Evolutionary conservation across 2,329 filamentous ascomycete species (phyloP).

Genomic region (Fusarium sp.): DNA sequence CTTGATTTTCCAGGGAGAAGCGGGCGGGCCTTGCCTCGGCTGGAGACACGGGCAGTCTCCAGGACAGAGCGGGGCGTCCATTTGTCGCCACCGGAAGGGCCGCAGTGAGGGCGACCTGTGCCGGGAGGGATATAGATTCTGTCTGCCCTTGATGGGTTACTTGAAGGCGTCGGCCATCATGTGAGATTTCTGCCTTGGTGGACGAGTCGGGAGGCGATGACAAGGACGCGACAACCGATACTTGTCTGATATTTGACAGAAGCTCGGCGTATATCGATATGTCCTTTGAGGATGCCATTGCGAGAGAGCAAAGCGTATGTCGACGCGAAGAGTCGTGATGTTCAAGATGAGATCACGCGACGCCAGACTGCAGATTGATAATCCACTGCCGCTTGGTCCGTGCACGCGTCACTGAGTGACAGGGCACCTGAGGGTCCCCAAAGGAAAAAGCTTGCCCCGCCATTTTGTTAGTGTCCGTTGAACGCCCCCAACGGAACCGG

Average conservation of each 20-base stretch:
- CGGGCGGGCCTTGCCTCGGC: slow-evolving; percentile 37
- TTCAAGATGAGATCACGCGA: slow-evolving; percentile 10
- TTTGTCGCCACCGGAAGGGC: slow-evolving; percentile 53
- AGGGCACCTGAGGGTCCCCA: slow-evolving; percentile 10
- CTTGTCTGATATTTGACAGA: slow-evolving; percentile 72
- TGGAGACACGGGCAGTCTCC: slow-evolving; percentile 63
- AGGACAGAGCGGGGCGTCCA: slow-evolving; percentile 56
- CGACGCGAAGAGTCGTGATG: neutral
- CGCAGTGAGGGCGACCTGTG: slow-evolving; percentile 49
- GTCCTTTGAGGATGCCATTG: slow-evolving; percentile 31
- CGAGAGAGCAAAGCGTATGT: neutral
- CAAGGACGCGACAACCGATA: slow-evolving; percentile 69
- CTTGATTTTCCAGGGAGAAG: slow-evolving; percentile 52
- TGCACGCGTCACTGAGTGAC: slow-evolving; percentile 32
- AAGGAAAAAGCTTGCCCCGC: slow-evolving; percentile 41
- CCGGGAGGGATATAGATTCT: slow-evolving; percentile 57
- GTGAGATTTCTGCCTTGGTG: slow-evolving; percentile 58
- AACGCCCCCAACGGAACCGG: slow-evolving; percentile 42
- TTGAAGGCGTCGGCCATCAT: slow-evolving; percentile 58
- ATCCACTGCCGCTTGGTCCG: slow-evolving; percentile 28
- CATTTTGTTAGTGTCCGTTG: slow-evolving; percentile 42
- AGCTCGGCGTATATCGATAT: slow-evolving; percentile 72
- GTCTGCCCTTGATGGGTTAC: slow-evolving; percentile 59
- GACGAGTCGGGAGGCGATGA: slow-evolving; percentile 55
- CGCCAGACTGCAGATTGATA: slow-evolving; percentile 17